Base-by-base conservation (phyloP, 768 basidiomycete species). In the Cyclocybe cylindracea region DNA sequence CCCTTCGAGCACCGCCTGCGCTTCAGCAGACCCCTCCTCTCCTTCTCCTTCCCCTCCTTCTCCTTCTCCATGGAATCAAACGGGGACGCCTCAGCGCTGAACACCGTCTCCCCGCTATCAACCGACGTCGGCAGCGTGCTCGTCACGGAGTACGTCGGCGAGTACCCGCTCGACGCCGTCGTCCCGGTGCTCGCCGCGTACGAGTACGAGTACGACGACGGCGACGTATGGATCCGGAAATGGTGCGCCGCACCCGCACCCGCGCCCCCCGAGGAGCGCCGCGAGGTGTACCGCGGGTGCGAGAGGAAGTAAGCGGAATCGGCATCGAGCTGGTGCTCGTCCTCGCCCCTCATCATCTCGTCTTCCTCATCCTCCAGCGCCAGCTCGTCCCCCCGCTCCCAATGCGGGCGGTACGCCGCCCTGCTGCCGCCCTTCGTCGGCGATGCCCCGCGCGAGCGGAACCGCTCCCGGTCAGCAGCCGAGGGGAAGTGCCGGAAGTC, bases 401-500 rank as follows among this genome's bases (percentile, higher is more conserved):
- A 47, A 35, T 16, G 40, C n/a, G 32, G 37, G 24, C 24, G 24
- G 24, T 24, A 24, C 3, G 24, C 39, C 31, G 53, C 50, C 35
- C 39, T 38, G 43, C 36, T 36, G 42, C 35, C 70, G 65, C 44
- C 64, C 58, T 10, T 63, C 44, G 14, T 61, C 54, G 47, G 16
- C 11, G 24, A 40, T 33, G 8, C 31, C 36, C 7, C 32, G 16
- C 41, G 73, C 61, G 24, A 46, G 4, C 58, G 56, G 9, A 51
- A 61, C 31, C 79, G 82, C 3, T 56, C 61, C 24, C 24, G 24
- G 24, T 24, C 24, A 2, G 24, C 24, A 24, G 24, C 3, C 24
- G 24, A 24, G 29, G 84, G 85, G 53, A 86, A 86, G 68, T 85
- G 76, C 55, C 84, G 75, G 67, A 78, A 86, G 61, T 86, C 85